Conservation (phyloP, 257 asterid genomes). For the Ehretia macrophylla region DNA sequence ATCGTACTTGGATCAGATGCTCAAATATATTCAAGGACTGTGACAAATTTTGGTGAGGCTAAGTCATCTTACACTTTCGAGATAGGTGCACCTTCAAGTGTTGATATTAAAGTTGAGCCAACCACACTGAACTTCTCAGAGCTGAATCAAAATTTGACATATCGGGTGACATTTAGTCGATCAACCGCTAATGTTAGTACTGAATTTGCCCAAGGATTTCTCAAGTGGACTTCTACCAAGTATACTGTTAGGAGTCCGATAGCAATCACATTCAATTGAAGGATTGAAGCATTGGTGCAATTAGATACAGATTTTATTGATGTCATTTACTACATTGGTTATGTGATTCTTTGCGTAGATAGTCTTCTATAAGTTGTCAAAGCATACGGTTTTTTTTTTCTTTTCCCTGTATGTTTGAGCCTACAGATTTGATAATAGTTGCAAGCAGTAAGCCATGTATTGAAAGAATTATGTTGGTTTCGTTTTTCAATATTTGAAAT, state of each 20-base stretch:
- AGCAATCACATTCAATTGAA: neutral
- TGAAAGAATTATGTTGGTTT: too few relatives aligned
- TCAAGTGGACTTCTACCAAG: constrained; percentile 16
- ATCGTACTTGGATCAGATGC: constrained; percentile 8
- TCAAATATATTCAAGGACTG: constrained; percentile 24
- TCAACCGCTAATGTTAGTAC: neutral
- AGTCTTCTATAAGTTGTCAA: too few relatives aligned
- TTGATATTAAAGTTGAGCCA: constrained; percentile 18
- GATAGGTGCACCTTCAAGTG: constrained; percentile 1
- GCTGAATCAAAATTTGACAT: constrained; percentile 9
- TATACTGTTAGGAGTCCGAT: constrained; percentile 23
- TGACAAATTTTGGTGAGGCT: constrained; percentile 27
- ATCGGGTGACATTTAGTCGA: constrained; percentile 15
- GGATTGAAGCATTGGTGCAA: too few relatives aligned
- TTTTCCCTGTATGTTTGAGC: too few relatives aligned
- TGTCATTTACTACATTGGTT: too few relatives aligned
- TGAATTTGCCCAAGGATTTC: constrained; percentile 12
- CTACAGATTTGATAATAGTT: too few relatives aligned
- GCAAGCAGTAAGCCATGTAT: too few relatives aligned
- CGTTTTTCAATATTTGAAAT: too few relatives aligned
- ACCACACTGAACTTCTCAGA: constrained; percentile 10
- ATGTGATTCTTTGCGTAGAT: too few relatives aligned
- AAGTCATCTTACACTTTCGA: constrained; percentile 7
- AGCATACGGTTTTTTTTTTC: too few relatives aligned
- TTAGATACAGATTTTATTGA: constrained; percentile 1